Evolutionary conservation across 2,329 filamentous ascomycete genomes (phyloP).

Genomic region (Xylariaceae sp.): DNA sequence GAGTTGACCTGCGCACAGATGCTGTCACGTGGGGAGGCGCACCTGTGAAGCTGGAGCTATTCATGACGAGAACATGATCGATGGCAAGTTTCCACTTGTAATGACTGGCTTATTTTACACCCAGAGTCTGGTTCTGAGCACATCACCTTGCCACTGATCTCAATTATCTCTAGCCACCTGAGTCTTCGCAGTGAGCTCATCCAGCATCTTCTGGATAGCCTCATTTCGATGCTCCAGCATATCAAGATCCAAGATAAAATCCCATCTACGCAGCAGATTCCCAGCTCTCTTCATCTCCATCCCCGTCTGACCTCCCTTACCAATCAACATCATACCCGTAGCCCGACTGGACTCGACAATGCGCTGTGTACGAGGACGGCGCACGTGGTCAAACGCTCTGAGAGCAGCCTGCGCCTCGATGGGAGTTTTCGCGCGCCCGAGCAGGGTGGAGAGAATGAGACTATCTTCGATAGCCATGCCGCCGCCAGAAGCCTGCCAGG

Average conservation of each 20-base stretch:
- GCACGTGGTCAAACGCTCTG: conserved; percentile 18
- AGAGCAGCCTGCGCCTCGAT: conserved; percentile 15
- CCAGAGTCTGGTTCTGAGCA: too few species aligned
- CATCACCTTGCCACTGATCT: too few species aligned
- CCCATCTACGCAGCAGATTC: conserved; percentile 17
- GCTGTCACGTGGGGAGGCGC: too few species aligned
- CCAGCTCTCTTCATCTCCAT: conserved; percentile 8
- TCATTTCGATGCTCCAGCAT: conserved; percentile 20
- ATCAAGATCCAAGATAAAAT: conserved; percentile 22
- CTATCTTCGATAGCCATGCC: conserved; percentile 23
- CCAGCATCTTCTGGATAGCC: conserved; percentile 15
- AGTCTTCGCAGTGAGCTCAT: conserved; percentile 9
- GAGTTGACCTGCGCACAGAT: too few species aligned
- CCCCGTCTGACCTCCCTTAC: conserved; percentile 7
- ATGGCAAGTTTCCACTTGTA: too few species aligned
- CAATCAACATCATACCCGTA: conserved; percentile 16
- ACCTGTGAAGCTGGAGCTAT: too few species aligned
- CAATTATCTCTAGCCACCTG: too few species aligned
- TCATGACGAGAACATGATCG: too few species aligned
- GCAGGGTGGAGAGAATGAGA: conserved; percentile 18
- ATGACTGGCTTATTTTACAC: too few species aligned
- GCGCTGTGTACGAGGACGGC: conserved; percentile 21
- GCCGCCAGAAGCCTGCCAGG: conserved; percentile 22
- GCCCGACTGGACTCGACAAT: conserved; percentile 21
- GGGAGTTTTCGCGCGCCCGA: conserved; percentile 12